Conservation (phyloP, 768 basidiomycete genomes). For the Rhizopogon sp. region DNA sequence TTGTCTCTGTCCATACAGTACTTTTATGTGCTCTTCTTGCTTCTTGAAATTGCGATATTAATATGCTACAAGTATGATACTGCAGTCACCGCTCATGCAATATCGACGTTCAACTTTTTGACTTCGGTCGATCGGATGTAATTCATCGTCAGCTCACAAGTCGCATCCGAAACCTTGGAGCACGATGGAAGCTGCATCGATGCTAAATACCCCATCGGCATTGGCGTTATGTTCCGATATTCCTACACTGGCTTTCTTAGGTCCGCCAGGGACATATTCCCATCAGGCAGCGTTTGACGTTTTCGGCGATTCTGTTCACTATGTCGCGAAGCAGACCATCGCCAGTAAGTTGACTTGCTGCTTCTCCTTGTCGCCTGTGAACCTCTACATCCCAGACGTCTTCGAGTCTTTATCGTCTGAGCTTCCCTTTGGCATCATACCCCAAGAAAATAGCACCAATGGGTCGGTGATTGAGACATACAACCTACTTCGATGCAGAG, state of each 20-base stretch:
- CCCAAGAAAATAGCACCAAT: slow-evolving; percentile 76
- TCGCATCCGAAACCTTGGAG: background rate
- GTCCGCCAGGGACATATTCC: slow-evolving; percentile 68
- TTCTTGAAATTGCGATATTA: background rate
- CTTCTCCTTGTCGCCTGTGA: background rate
- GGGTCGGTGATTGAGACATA: slow-evolving; percentile 75
- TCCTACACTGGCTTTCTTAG: slow-evolving; percentile 48
- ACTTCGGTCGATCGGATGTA: background rate
- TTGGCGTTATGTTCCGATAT: slow-evolving; percentile 7
- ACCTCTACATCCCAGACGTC: slow-evolving; percentile 40
- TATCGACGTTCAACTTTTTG: background rate
- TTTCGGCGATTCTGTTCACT: slow-evolving; percentile 43
- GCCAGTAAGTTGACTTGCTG: slow-evolving; percentile 23
- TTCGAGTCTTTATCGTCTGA: slow-evolving; percentile 45
- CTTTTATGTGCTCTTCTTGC: background rate
- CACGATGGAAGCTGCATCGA: background rate
- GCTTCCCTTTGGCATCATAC: slow-evolving; percentile 55
- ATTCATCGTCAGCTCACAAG: background rate
- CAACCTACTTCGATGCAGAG: slow-evolving; percentile 47
- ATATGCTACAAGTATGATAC: background rate
- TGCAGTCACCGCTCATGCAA: background rate
- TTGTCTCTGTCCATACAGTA: background rate
- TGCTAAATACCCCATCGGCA: background rate
- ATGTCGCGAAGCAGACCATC: slow-evolving; percentile 36
- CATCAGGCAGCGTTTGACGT: slow-evolving; percentile 52